These are phyloP conservation scores for Taphrina deformans DNA, from an alignment of 1,139 yeast genomes.

Conservation along the genomic window DNA sequence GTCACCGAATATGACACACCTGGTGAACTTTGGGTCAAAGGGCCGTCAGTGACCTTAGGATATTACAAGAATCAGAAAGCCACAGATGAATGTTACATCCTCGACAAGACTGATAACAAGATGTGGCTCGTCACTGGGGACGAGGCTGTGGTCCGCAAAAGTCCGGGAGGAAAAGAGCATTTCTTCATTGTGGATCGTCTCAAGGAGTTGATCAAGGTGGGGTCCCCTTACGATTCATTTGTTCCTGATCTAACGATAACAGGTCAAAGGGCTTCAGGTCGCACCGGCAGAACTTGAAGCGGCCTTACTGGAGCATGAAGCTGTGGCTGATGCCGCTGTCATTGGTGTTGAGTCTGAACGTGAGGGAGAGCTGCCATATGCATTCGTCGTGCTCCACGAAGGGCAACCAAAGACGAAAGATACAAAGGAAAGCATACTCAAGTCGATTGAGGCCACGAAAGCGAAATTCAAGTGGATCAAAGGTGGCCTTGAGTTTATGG, in stretches of 20 bases:
- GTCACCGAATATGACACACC: constrained; percentile 51
- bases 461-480: constrained; percentile 48
- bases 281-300: constrained; percentile 80
- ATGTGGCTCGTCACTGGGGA: constrained; percentile 68
- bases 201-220: constrained; percentile 66
- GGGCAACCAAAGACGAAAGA: constrained; percentile 37
- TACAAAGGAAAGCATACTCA: constrained; percentile 37
- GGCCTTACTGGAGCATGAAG: constrained; percentile 53
- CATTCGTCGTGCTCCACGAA: constrained; percentile 44
- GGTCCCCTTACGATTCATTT: constrained; percentile 41
- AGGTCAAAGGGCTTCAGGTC: constrained; percentile 65
- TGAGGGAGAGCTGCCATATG: constrained; percentile 48
- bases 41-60: constrained; percentile 58
- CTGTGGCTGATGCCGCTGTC: constrained; percentile 47
- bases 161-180: constrained; percentile 50
- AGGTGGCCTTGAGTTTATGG: constrained; percentile 48
- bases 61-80: constrained; percentile 54
- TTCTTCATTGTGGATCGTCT: constrained; percentile 63
- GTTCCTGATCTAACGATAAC: constrained; percentile 52
- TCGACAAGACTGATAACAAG: constrained; percentile 48
- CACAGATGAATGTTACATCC: constrained; percentile 47
- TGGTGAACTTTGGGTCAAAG: constrained; percentile 83
- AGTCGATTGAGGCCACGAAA: constrained; percentile 46
- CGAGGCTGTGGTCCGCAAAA: constrained; percentile 52
- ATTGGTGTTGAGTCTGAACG: constrained; percentile 45